A percentile compares a stretch with the other conserved stretches of the same genome.
Evolutionary conservation across 805 yeast species (phyloP).

Genomic region (Debaryomyces hansenii): DNA sequence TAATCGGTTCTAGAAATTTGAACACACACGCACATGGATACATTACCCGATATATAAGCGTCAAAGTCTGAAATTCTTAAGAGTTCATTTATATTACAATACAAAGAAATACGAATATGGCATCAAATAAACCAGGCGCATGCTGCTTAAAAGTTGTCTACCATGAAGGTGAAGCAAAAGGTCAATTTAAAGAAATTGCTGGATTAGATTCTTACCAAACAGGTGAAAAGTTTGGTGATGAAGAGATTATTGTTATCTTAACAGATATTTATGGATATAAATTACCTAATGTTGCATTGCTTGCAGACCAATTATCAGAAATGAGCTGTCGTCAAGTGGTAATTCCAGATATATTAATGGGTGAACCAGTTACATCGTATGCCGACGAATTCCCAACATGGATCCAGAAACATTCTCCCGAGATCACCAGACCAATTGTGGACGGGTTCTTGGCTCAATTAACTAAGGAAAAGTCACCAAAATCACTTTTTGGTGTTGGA

Average conservation of each 20-base stretch:
- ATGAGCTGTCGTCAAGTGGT: constrained; percentile 60
- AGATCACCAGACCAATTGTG: constrained; percentile 48
- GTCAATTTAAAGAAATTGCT: constrained; percentile 38
- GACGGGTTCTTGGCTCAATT: constrained; percentile 47
- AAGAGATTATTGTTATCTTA: constrained; percentile 57
- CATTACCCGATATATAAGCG: too few relatives aligned
- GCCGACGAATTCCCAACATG: constrained; percentile 41
- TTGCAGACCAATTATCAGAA: constrained; percentile 66
- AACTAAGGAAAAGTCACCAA: constrained; percentile 33
- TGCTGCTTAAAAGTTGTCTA: constrained; percentile 45
- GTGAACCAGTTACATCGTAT: constrained; percentile 31
- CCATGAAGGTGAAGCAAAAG: constrained; percentile 55
- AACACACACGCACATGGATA: too few relatives aligned
- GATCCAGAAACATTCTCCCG: constrained; percentile 53
- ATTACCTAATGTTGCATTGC: constrained; percentile 55
- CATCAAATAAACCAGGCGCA: constrained; percentile 53
- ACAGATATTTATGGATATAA: constrained; percentile 72
- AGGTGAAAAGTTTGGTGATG: constrained; percentile 27
- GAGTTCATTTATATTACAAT: too few relatives aligned
- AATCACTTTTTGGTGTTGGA: constrained; percentile 21
- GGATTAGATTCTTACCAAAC: constrained; percentile 40
- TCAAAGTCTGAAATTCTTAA: too few relatives aligned
- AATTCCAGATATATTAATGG: constrained; percentile 73
- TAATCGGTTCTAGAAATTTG: too few relatives aligned
- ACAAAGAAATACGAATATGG: constrained; percentile 19